Conservation (phyloP, 768 basidiomycete genomes). For the Mycena polygramma region DNA sequence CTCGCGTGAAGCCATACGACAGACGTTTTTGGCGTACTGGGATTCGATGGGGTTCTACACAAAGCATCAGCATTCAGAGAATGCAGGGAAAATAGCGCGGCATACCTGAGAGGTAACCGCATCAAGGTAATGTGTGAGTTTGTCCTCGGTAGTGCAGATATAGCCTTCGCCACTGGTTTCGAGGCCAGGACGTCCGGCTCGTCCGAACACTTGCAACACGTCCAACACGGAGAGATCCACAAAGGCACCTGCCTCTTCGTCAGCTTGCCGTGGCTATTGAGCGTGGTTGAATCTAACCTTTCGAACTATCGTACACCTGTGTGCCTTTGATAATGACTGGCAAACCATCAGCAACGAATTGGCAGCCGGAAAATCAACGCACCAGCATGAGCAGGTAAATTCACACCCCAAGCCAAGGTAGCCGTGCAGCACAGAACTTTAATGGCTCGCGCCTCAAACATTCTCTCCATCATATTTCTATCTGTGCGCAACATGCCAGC, state of each 20-base stretch:
- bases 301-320: slow-evolving; percentile 92
- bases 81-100: background rate
- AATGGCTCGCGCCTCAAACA: slow-evolving; percentile 92
- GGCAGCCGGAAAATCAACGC: slow-evolving; percentile 19
- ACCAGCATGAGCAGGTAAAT: slow-evolving; percentile 98
- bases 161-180: slow-evolving; percentile 97
- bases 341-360: slow-evolving; percentile 25
- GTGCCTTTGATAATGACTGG: slow-evolving; percentile 97
- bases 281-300: slow-evolving; percentile 50
- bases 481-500: slow-evolving; percentile 97
- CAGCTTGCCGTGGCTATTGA: background rate
- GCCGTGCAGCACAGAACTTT: slow-evolving; percentile 99
- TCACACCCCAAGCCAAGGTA: slow-evolving; percentile 99
- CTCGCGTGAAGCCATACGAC: background rate
- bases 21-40: slow-evolving; percentile 64
- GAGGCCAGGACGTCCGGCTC: slow-evolving; percentile 90
- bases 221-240: slow-evolving; percentile 95
- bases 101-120: slow-evolving; percentile 88
- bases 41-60: slow-evolving; percentile 94
- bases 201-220: slow-evolving; percentile 97
- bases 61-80: slow-evolving; percentile 15
- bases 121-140: slow-evolving; percentile 90
- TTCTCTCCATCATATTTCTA: slow-evolving; percentile 93
- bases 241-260: slow-evolving; percentile 70
- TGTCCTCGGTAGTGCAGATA: slow-evolving; percentile 96